Percentiles rank a stretch among this genome's conserved stretches.
Evolutionary conservation across 352 stramenopile species (phyloP).

Genomic region (Phytophthora agathidicida): DNA sequence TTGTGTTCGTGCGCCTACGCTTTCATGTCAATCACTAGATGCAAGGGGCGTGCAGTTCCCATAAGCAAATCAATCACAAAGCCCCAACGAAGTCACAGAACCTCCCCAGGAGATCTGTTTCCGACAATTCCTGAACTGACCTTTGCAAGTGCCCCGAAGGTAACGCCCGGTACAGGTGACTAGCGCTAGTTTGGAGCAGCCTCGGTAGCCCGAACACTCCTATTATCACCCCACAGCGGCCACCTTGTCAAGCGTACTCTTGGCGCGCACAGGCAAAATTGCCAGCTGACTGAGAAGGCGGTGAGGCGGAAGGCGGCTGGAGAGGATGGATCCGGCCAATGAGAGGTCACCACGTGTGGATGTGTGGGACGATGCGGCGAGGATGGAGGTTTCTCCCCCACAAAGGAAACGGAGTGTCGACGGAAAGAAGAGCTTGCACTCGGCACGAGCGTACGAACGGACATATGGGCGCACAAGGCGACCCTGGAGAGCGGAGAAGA

Average conservation of each 20-base stretch:
- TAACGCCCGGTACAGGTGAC: background rate
- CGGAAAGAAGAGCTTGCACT: background rate
- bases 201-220: background rate
- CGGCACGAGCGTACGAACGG: background rate
- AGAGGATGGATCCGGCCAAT: background rate
- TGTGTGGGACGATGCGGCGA: background rate
- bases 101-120: constrained; percentile 5
- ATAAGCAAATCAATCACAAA: constrained; percentile 9
- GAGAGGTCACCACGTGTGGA: background rate
- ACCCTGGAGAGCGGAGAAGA: background rate
- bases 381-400: background rate
- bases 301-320: background rate
- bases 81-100: constrained; percentile 3
- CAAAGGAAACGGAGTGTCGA: background rate
- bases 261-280: background rate
- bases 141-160: background rate
- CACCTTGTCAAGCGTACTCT: background rate
- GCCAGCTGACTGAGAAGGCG: background rate
- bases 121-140: background rate
- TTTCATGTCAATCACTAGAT: background rate
- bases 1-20: constrained; percentile 4
- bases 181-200: background rate
- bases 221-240: background rate
- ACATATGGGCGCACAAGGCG: background rate
- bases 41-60: background rate